Base-by-base conservation (phyloP, 768 basidiomycete genomes). In the Lactifluus echinatus region DNA sequence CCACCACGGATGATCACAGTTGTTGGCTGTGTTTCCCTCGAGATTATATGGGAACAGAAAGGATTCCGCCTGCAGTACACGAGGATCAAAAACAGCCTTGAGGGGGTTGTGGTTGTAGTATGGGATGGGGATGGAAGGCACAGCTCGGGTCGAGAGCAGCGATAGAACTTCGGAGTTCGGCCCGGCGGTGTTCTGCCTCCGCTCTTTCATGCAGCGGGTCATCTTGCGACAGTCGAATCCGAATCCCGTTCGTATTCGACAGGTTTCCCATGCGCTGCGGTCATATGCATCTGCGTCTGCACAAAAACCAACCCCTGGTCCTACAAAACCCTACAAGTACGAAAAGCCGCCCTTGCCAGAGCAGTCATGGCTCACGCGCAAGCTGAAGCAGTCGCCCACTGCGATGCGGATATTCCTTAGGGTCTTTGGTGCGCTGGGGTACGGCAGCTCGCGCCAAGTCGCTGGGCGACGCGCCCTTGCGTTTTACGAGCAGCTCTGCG, bases 281-380 rank as follows among this genome's bases (percentile, higher is more conserved):
- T 23, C 36, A 24, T 55, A 59, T 45, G 42, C 42, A 8, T 50
- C 58, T 1, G 42, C 14, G 21, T 21, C 53, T 0, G 4, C 23
- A 34, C 39, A 39, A 11, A 47, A 31, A 11, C 53, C 59, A 11
- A 56, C 50, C 12, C 50, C 58, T 21, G 59, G 54, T 14, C 59
- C 61, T 2, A 47, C 58, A 43, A 48, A 61, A 26, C 59, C 62
- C n/a, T 63, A 63, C 48, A 46, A 37, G 15, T 59, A 56, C 37
- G 48, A 61, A 42, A 61, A 55, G 31, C 19, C 33, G 4, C 52
- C 55, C 3, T n/a, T 43, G 7, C 59, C 55, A 21, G 55, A 61
- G 17, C 62, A 53, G 39, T 53, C 62, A 33, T 63, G 62, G 62
- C 62, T 63, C 31, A 63, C 62, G 15, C 59, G 59, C 34, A 47